Conservation (phyloP, 2,329 filamentous ascomycete species). For the Septoria linicola region DNA sequence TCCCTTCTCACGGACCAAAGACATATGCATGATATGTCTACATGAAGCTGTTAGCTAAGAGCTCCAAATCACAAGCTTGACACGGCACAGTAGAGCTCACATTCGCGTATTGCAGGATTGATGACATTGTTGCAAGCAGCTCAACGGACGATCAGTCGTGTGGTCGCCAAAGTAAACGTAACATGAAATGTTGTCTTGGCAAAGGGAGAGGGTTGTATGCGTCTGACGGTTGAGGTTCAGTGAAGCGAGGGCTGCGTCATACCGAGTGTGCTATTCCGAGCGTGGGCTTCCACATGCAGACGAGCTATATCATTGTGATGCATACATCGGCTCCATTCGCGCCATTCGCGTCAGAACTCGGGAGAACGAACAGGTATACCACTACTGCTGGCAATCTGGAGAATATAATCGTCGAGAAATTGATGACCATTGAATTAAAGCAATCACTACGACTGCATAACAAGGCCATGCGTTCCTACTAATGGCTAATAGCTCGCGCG, state of each 20-base stretch:
- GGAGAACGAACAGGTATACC: too few relatives aligned
- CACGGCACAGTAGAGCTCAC: neutral
- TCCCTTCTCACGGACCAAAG: conserved; percentile 21
- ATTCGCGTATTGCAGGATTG: conserved; percentile 6
- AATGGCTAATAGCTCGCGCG: conserved; percentile 19
- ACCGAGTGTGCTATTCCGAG: neutral
- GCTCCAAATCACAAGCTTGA: neutral
- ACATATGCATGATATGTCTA: conserved; percentile 34
- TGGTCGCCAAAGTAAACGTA: neutral
- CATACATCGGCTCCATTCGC: neutral
- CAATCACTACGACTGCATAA: conserved; percentile 7
- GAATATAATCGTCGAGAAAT: neutral
- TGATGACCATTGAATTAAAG: conserved; percentile 13
- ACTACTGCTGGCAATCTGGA: too few relatives aligned
- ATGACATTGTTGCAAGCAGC: neutral
- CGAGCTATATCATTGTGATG: neutral
- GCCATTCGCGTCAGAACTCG: too few relatives aligned
- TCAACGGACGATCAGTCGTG: neutral
- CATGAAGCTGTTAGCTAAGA: conserved; percentile 9
- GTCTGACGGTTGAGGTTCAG: too few relatives aligned
- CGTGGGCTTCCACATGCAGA: neutral
- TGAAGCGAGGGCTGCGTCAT: neutral
- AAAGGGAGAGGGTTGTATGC: too few relatives aligned
- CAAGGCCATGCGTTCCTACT: conserved; percentile 8
- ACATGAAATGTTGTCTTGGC: neutral